phyloP scores from a whole-genome alignment of 768 basidiomycete species.

The Amanita rubescens region DNA sequence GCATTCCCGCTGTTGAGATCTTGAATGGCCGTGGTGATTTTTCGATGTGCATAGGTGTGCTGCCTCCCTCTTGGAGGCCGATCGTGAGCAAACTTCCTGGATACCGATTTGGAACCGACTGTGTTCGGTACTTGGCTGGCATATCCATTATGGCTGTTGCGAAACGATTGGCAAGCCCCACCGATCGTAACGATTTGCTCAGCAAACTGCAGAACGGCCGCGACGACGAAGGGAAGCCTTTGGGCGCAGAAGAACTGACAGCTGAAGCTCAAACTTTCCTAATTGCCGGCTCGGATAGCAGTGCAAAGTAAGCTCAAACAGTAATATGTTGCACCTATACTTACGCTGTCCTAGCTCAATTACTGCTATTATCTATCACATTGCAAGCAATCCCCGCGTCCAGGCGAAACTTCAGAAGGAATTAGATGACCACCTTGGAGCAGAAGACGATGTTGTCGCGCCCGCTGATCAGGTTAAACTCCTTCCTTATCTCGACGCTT shows the following conservation, averaged over 20 bases:
- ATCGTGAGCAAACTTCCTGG: conserved; percentile 60
- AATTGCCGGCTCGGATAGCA: conserved; percentile 89
- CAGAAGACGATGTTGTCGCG: conserved; percentile 52
- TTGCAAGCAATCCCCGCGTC: conserved; percentile 57
- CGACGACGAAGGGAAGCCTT: conserved; percentile 69
- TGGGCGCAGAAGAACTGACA: conserved; percentile 79
- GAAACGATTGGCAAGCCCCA: conserved; percentile 58
- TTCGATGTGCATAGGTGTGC: conserved; percentile 74
- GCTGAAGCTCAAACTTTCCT: conserved; percentile 84
- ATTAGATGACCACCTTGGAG: conserved; percentile 52
- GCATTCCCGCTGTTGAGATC: conserved; percentile 78
- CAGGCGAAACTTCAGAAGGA: conserved; percentile 73
- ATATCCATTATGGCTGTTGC: conserved; percentile 76
- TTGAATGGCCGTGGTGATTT: conserved; percentile 86
- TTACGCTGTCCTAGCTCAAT: conserved; percentile 51
- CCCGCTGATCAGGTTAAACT: conserved; percentile 64
- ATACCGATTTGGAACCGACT: conserved; percentile 59
- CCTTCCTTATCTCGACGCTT: conserved; percentile 76
- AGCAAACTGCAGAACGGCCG: conserved; percentile 72
- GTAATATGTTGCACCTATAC: no score
- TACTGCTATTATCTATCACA: conserved; percentile 82
- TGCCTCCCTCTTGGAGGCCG: conserved; percentile 68
- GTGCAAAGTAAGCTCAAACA: conserved; percentile 65
- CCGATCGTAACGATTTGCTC: conserved; percentile 74
- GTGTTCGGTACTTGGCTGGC: conserved; percentile 69